A percentile compares a stretch with the other conserved stretches of the same genome.
These are phyloP conservation scores for Russula foetens DNA, from an alignment of 768 basidiomycete species.

Conservation along the genomic window DNA sequence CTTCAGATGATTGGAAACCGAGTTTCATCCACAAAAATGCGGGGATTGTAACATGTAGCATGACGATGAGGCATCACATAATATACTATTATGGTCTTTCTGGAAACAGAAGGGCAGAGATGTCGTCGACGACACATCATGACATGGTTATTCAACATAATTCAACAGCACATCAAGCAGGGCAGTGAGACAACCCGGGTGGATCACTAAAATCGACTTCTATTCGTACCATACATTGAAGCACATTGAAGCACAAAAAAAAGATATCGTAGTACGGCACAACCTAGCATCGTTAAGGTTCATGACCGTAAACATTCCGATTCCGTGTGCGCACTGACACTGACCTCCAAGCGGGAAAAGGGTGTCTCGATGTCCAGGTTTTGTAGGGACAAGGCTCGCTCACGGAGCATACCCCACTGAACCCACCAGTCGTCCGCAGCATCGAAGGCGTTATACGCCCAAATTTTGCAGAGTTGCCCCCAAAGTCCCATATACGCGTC, in stretches of 20 bases:
- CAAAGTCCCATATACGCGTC: constrained; percentile 13
- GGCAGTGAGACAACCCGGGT: no score
- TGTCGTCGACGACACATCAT: no score
- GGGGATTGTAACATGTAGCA: no score
- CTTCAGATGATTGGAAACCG: no score
- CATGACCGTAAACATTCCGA: background rate
- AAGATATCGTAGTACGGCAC: background rate
- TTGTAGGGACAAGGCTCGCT: constrained; percentile 3
- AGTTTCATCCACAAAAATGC: no score
- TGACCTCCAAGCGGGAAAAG: constrained; percentile 1
- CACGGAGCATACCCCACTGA: constrained; percentile 19
- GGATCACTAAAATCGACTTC: no score
- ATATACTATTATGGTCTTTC: no score
- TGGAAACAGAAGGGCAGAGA: no score
- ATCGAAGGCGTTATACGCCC: constrained; percentile 19
- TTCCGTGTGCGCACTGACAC: background rate
- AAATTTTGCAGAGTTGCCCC: constrained; percentile 11
- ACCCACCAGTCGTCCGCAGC: constrained; percentile 22
- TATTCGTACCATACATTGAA: background rate
- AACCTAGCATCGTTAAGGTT: background rate
- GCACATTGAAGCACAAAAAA: background rate
- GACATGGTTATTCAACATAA: no score
- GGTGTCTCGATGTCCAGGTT: background rate
- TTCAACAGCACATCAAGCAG: no score
- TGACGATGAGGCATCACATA: no score